Base-by-base conservation (phyloP, 2,329 filamentous ascomycete species). In the Claviceps africana region DNA sequence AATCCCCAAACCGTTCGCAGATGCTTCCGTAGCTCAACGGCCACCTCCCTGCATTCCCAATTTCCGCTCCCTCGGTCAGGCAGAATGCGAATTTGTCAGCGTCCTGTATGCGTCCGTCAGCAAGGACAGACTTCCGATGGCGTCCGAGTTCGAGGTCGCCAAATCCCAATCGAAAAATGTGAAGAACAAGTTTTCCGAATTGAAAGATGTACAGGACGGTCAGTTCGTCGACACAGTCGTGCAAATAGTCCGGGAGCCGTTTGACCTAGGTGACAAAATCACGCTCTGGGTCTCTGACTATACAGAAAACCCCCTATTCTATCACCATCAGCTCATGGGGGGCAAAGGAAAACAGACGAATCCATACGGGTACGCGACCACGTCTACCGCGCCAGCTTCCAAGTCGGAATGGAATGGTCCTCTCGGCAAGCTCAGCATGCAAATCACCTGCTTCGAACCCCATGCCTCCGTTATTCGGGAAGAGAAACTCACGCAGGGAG, bases 211-310 rank as follows among this genome's bases (percentile, higher is more conserved):
- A 1, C 60, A 68, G 2, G 67, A 75, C 0, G 64, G 66, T 15
- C 70, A 60, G 0, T 94, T 83, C 61, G 80, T 76, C 59, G 81
- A 95, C 62, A 62, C 94, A 1, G 70, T 87, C 19, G 88, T 78
- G 1, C 77, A 90, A 61, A 79, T 95, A 2, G 76, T 89, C 47
- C 72, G 65, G 46, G 66, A 71, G 2, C 75, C 76, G 0, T 72
- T 65, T 44, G 67, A 72, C 31, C 21, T 59, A 7, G 61, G 63
- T 22, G 72, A 76, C 28, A 76, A 67, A 53, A 67, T 78, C 13
- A 78, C 80, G 5, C 57, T 95, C 0, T 89, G 89, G 71, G 70
- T 95, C 19, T 85, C 86, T 0, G 90, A 96, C 65, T 95, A 90
- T 64, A 94, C 88, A 0, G 69, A 78, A 49, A 88, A 96, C 60